Evolutionary conservation across 2,329 filamentous ascomycete genomes (phyloP).

Genomic region (Penicillium sp.): DNA sequence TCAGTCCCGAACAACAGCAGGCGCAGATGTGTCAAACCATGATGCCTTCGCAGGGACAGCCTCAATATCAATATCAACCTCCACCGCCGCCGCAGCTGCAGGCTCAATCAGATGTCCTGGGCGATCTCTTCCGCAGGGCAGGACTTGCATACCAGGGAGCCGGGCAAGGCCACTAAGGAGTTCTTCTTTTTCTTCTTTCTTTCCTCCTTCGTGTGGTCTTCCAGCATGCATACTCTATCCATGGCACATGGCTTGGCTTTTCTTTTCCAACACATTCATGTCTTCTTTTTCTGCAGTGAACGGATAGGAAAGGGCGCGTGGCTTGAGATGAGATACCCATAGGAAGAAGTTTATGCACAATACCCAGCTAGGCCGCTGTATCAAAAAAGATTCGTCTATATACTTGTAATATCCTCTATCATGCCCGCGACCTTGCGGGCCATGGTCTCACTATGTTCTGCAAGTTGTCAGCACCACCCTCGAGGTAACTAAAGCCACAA

Average conservation of each 20-base stretch:
- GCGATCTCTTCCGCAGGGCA: constrained; percentile 42
- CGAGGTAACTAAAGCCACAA: not conserved
- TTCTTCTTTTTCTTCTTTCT: not conserved
- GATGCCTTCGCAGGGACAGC: not conserved
- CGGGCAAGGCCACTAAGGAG: constrained; percentile 12
- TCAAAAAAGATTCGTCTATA: not conserved
- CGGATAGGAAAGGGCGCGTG: constrained; percentile 5
- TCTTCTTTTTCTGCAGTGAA: not conserved
- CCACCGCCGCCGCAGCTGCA: constrained; percentile 15
- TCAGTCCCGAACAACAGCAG: constrained; percentile 20
- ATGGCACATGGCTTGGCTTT: constrained; percentile 11
- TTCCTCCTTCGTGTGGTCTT: not conserved
- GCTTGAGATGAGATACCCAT: constrained; percentile 27
- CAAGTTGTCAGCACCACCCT: not conserved
- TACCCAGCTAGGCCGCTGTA: not conserved
- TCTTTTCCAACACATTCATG: constrained; percentile 1
- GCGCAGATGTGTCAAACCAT: constrained; percentile 3
- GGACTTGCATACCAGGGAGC: constrained; percentile 32
- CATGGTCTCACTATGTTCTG: constrained; percentile 45
- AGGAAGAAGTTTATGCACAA: constrained; percentile 3
- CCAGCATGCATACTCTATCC: not conserved
- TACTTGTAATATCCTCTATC: constrained; percentile 40
- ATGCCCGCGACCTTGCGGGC: constrained; percentile 49
- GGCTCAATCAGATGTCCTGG: constrained; percentile 34
- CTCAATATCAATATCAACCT: constrained; percentile 10